phyloP scores from a whole-genome alignment of 345 rosid species.

The Ceriops zippeliana region DNA sequence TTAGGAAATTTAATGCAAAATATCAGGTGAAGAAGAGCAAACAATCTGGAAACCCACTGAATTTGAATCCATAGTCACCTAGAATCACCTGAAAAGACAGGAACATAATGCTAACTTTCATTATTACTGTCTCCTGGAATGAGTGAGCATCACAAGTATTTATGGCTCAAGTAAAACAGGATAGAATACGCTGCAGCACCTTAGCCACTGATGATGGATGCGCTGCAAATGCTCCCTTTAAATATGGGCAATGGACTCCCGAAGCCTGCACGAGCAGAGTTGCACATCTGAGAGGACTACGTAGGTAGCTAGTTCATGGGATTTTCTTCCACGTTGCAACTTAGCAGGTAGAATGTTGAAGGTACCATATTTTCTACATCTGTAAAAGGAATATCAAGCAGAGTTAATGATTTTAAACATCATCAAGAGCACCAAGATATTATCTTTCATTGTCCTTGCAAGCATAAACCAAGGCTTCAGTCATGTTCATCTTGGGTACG shows the following conservation, averaged over 20 bases:
- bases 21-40: conserved; percentile 84
- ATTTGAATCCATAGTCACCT: conserved; percentile 44
- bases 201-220: conserved; percentile 81
- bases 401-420: conserved; percentile 58
- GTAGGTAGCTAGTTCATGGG: background rate
- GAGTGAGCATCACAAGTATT: background rate
- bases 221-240: conserved; percentile 81
- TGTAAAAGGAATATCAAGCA: conserved; percentile 81
- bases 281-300: conserved; percentile 9
- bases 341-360: conserved; percentile 1
- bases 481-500: background rate
- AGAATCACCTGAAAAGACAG: conserved; percentile 56
- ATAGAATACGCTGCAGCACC: conserved; percentile 36
- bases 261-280: conserved; percentile 45
- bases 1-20: conserved; percentile 50
- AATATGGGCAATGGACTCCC: conserved; percentile 56
- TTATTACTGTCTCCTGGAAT: background rate
- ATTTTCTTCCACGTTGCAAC: conserved; percentile 2
- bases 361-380: conserved; percentile 62
- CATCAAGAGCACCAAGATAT: conserved; percentile 68
- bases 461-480: conserved; percentile 13
- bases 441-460: conserved; percentile 87
- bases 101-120: background rate
- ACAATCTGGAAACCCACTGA: conserved; percentile 52
- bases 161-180: background rate